Base-by-base conservation (phyloP, 2,329 filamentous ascomycete species). In the Fonsecaea nubica region DNA sequence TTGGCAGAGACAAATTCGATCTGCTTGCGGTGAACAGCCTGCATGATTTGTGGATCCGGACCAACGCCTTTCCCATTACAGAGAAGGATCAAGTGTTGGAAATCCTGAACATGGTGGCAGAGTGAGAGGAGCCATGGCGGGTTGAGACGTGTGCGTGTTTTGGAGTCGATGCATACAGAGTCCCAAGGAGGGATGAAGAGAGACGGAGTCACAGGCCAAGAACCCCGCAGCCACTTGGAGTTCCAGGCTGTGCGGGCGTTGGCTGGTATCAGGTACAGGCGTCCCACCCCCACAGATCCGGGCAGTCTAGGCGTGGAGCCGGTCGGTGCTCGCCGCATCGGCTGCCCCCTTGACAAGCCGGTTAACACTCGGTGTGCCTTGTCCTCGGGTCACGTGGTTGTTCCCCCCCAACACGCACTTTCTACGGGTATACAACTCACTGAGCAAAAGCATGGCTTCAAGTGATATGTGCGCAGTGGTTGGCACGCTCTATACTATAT, bases 31-130 rank as follows among this genome's bases (percentile, higher is more conserved):
- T 52, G 35, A 68, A 70, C 40, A 68, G 60, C 53, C 40, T 71
- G 13, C 33, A 57, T n/a, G 69, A 71, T 50, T 18, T 63, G 12
- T 70, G 65, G 62, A 36, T 58, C 32, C 35, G 53, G 52, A 64
- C 65, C 5, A 71, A 71, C 54, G 80, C 84, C 1, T 78, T 84
- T n/a, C 79, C 81, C 0, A 73, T 87, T 64, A 75, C 63, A 32
- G 76, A 81, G 64, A 81, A 82, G 71, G 74, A 74, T 21, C 80
- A 84, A 70, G 82, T 86, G 4, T 65, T 83, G 69, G 81, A 85
- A 72, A 85, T 87, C 65, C 72, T 87, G 68, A 75, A 81, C 33
- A 77, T 79, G 74, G 56, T 58, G 33, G 60, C 60, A 13, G 60
- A 63, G 38, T 63, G 21, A 57, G 15, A 15, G 38, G 3, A 3